phyloP scores from a whole-genome alignment of 2,329 filamentous ascomycete genomes.

The Venturia carpophila region DNA sequence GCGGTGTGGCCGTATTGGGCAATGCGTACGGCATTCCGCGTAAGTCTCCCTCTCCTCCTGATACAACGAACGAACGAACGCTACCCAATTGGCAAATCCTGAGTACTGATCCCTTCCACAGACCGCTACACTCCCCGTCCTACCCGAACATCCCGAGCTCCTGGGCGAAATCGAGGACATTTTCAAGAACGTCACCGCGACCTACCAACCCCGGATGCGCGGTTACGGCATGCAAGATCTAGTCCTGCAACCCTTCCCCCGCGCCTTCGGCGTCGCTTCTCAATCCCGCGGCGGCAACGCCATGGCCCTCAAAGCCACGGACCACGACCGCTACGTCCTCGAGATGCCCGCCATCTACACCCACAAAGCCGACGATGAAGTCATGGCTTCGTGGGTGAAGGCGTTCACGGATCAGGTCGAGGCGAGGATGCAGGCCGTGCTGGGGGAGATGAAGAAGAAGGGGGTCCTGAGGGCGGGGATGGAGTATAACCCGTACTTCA shows the following conservation, averaged over 20 bases:
- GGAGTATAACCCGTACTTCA: conserved; percentile 12
- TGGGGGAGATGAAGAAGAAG: no score
- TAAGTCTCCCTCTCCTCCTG: not conserved
- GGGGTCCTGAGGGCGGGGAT: no score
- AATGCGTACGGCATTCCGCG: not conserved
- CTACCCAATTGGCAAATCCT: not conserved
- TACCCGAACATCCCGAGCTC: not conserved
- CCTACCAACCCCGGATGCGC: conserved; percentile 23
- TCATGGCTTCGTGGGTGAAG: conserved; percentile 6
- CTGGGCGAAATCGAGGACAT: not conserved
- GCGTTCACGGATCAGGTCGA: conserved; percentile 21
- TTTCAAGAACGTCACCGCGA: conserved; percentile 26
- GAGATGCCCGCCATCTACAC: conserved; percentile 23
- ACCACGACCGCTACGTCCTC: conserved; percentile 23
- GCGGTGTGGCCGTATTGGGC: not conserved
- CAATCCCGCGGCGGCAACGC: conserved; percentile 16
- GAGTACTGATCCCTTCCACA: not conserved
- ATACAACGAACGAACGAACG: no score
- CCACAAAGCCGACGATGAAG: conserved; percentile 21
- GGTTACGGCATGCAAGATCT: not conserved
- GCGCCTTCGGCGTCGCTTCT: conserved; percentile 21
- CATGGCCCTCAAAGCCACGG: conserved; percentile 12
- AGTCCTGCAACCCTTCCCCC: conserved; percentile 30
- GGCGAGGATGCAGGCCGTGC: conserved; percentile 12
- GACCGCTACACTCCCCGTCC: not conserved